Evolutionary conservation across 2,329 filamentous ascomycete species (phyloP), one percentile per base, ranked within the genome.

Genomic region (Arthroderma sp.): DNA sequence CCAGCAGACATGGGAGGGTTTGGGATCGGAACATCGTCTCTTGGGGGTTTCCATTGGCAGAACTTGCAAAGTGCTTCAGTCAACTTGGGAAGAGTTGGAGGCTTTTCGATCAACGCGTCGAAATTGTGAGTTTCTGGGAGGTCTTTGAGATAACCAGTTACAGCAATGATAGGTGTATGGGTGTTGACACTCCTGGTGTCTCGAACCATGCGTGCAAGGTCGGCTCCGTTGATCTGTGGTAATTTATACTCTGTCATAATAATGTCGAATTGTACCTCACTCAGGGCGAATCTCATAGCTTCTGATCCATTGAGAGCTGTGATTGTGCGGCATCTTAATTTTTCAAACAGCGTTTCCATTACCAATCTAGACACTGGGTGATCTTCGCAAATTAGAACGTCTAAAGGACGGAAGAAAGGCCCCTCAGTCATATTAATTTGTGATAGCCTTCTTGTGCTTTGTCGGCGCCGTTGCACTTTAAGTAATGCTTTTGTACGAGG

Each of bases 181-280:
- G 85, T 83, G 60, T 98, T 98, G 47, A 86, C 79, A 61, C 95
- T 95, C 68, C 89, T 91, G 1, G 89, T 95, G 60, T 96, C 89
- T 40, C 91, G 81, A 53, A 98, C 87, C 91, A 98, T 98, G 31
- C 91, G 83, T 42, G 91, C 89, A 46, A 98, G 86, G 60, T 98
- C 91, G 8, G 86, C 84, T 27, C 91, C 91, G 55, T 87, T 96
- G 58, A 96, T 87, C 58, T 94, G 86, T 6, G 91, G 89, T 38
- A 98, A 71, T 61, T 89, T 93, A 68, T 87, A 95, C 65, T 98
- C 91, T 64, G 94, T 89, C 71, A 98, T 91, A 60, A 98, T 95
- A 55, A 95, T 86, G 64, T 98, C 91, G 58, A 96, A 98, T 58
- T 96, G 94, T 59, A 98, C 89, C 59, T 96, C 89, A 58, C 89